Evolutionary conservation across 495 filamentous ascomycete genomes (phyloP), one percentile per base, ranked within the genome.

Genomic region (Melanomma pulvis-pyrius): DNA sequence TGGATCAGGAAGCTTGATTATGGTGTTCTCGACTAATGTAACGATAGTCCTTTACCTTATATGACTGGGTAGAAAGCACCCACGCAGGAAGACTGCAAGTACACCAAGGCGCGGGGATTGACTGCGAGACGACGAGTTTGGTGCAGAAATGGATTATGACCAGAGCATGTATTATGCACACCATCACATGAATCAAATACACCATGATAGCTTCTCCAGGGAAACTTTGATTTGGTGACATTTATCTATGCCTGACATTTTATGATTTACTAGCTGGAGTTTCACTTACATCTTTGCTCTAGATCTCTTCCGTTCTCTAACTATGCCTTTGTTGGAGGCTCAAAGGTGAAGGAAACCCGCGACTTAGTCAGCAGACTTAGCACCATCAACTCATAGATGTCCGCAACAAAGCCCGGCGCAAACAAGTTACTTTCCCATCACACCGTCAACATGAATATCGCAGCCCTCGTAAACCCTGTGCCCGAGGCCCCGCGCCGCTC

Each of bases 1-100:
- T 80, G 47, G 72, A 77, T 59, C 63, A 59, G 64, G 62, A 73
- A 53, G 72, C 76, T 46, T 75, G 61, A 48, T 61, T 36, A 11
- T 52, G 29, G 6, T 25, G 22, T 56, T 1, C 26, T 53, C 19
- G 4, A 28, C 9, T 30, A n/a, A 39, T 64, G 61, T 41, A 57
- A 64, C 34, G 51, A 47, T 44, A n/a, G 61, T 12, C 26, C 25
- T 50, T 61, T 11, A 7, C 25, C 12, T 25, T 50, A 25, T 32
- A 41, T 24, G 32, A 50, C 12, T 7, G 28, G 48, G 48, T 51
- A 51, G 11, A 55, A n/a, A 6, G 39, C 3, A 44, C 39, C 39
- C 17, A 15, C 39, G 39, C 39, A 44, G 39, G 39, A 44, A 44
- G 13, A 12, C 39, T 44, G 39, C 8, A 44, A 44, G 39, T 44